Conservation (phyloP, 1,139 yeast species). For the Yamadazyma jaroonii region DNA sequence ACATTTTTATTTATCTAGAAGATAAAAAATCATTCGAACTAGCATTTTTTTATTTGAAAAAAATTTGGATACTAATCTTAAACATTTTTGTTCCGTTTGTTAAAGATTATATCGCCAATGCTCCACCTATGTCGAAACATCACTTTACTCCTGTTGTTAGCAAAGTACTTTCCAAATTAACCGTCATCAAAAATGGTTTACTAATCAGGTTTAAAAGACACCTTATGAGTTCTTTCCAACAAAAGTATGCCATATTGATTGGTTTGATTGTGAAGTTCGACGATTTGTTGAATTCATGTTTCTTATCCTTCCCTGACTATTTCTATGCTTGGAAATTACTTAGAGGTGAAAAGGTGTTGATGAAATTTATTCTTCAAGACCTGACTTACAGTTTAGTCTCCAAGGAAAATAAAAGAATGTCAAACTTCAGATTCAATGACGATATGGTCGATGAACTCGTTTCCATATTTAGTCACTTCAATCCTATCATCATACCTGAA, state of each 20-base stretch:
- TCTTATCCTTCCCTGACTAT: conserved; percentile 9
- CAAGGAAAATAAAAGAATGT: neutral
- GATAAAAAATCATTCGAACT: neutral
- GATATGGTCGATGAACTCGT: conserved; percentile 1
- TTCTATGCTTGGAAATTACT: conserved; percentile 38
- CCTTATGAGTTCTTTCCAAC: neutral
- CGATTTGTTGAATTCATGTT: neutral
- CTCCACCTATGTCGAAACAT: neutral
- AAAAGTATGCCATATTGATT: neutral
- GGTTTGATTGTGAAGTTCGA: neutral
- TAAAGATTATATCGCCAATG: neutral
- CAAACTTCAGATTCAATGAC: conserved; percentile 1
- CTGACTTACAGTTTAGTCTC: conserved; percentile 8
- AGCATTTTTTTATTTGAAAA: conserved; percentile 4
- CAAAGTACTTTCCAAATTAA: conserved; percentile 1
- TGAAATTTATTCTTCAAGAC: conserved; percentile 21
- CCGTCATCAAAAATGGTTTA: conserved; percentile 4
- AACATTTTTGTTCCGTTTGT: conserved; percentile 1
- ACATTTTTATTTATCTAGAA: conserved; percentile 2
- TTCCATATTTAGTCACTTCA: neutral
- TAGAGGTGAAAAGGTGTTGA: conserved; percentile 28
- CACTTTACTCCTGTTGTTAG: neutral
- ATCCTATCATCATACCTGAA: neutral
- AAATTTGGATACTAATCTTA: conserved; percentile 2
- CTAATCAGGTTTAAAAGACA: conserved; percentile 3